Base-by-base conservation (phyloP, 257 asterid genomes). In the Rhazya stricta region DNA sequence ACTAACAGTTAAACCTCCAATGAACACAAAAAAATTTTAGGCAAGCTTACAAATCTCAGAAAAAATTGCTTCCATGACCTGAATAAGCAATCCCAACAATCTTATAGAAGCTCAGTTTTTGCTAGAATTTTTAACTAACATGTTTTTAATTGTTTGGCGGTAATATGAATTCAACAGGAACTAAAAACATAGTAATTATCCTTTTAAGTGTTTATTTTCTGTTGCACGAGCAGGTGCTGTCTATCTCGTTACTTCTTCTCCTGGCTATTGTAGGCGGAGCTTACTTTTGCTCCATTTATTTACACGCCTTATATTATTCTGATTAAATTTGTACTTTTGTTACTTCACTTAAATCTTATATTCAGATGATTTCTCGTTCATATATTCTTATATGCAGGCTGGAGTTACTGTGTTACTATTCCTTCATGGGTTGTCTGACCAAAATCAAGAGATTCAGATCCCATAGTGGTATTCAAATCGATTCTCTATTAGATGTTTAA, bases 371-470 rank as follows among this genome's bases (percentile, higher is more conserved):
- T 8, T 63, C 36, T 18, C 23, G 3, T 63, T 73, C 77, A 73
- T 75, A 53, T 60, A 58, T 56, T 80, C 67, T 74, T 36, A 73
- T 77, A 53, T 80, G 81, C 96, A 7, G 99, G 99, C 48, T 95
- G 99, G 99, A 92, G 99, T 89, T 92, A 91, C 81, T 92, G 98
- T 71, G 86, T 95, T 73, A 88, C 89, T 54, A 81, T 95, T 78
- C 98, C 99, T 63, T 95, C 99, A 56, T 92, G 99, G 99, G 91
- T 88, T 69, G 91, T 88, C 74, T 91, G 88, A 74, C 96, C 99
- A 73, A 92, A 95, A 80, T 87, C 99, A n/a, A 86, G 81, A 85
- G 97, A 92, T 83, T 89, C 99, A 67, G 99, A 92, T 69, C 95
- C 98, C 36, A 82, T 90, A 75, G 99, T 95, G 98, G 99, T 95